Evolutionary conservation across 2,329 filamentous ascomycete genomes (phyloP), one percentile per base, ranked within the genome.

Genomic region (Balansia obtecta): DNA sequence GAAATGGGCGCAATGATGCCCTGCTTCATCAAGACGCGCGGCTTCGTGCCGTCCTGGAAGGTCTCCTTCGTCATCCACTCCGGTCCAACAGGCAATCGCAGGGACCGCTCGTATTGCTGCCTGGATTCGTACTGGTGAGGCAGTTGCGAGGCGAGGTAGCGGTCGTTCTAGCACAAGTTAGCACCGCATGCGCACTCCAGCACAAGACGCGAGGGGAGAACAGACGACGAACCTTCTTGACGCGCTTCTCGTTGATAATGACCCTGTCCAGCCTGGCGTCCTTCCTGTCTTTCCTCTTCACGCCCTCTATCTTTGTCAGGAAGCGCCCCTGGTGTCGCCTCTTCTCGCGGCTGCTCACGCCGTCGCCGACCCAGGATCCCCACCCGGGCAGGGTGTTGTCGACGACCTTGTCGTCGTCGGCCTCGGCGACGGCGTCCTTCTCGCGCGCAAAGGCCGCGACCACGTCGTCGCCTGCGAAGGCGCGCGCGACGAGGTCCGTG

Each of bases 11-110:
- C 78, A 67, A 98, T 89, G 57, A 94, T 76, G 45, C 93, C 93
- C 70, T 90, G 87, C 74, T 95, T 96, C 65, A 95, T 73, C 66
- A 97, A 74, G 57, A 97, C 79, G 60, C 88, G 81, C 52, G 93
- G 93, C 77, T 91, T 95, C 53, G 86, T 95, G 54, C 80, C 80
- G 59, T 85, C 81, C 73, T 97, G 90, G 76, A 93, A 93, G 13
- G 86, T 88, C 71, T 88, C 82, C 77, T 95, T 96, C n/a, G 91
- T 97, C 58, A 83, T 82, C 90, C 91, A 98, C 68, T 98, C 91
- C 15, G 86, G 88, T 1, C 93, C 93, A 53, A 97, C 80, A 1
- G 93, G 93, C 57, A 96, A 70, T 42, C 91, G 77, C 52, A 97
- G 72, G 56, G 85, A 86, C 47, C 91, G 75, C 73, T 98, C 93